Percentiles rank a stretch among this genome's conserved stretches.
Evolutionary conservation across 169 alveolate genomes (phyloP).

Genomic region (Babesia caballi): DNA sequence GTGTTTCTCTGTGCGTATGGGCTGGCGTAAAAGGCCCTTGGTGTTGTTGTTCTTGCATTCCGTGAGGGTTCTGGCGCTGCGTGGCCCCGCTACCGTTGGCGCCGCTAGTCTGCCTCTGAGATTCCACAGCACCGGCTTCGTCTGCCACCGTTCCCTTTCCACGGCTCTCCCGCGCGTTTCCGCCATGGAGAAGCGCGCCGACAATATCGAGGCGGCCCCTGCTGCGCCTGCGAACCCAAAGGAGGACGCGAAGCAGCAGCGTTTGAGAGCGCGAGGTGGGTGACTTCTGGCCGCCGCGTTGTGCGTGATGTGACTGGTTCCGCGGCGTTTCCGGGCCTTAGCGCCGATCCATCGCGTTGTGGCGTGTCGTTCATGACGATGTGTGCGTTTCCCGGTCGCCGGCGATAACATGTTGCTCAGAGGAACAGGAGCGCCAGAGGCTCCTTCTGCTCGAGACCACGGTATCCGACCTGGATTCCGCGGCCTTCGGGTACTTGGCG

Average conservation of each 20-base stretch:
- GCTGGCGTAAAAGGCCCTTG: neutral
- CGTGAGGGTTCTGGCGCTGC: constrained; percentile 4
- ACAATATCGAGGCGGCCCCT: constrained; percentile 2
- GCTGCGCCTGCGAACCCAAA: constrained; percentile 2
- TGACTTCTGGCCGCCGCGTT: neutral
- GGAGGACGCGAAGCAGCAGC: constrained; percentile 32
- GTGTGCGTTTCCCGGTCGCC: neutral
- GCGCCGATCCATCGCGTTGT: neutral
- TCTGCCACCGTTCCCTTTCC: neutral
- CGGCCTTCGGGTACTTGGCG: constrained; percentile 34
- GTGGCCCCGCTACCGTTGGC: neutral
- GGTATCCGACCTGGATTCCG: constrained; percentile 32
- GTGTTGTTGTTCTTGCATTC: constrained; percentile 14
- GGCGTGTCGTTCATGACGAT: neutral
- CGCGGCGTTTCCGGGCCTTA: neutral
- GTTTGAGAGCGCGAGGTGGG: constrained; percentile 42
- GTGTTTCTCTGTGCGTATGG: constrained; percentile 12
- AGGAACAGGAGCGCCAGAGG: constrained; percentile 30
- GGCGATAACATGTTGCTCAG: constrained; percentile 1
- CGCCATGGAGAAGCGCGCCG: constrained; percentile 18
- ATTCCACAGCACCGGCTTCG: constrained; percentile 3
- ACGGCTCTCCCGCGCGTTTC: neutral
- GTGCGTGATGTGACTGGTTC: neutral
- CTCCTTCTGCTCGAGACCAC: constrained; percentile 32
- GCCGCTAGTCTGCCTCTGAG: neutral